A percentile compares a stretch with the other conserved stretches of the same genome.
These are phyloP conservation scores for Alternaria infectoria DNA, from an alignment of 2,329 filamentous ascomycete genomes.

Conservation along the genomic window DNA sequence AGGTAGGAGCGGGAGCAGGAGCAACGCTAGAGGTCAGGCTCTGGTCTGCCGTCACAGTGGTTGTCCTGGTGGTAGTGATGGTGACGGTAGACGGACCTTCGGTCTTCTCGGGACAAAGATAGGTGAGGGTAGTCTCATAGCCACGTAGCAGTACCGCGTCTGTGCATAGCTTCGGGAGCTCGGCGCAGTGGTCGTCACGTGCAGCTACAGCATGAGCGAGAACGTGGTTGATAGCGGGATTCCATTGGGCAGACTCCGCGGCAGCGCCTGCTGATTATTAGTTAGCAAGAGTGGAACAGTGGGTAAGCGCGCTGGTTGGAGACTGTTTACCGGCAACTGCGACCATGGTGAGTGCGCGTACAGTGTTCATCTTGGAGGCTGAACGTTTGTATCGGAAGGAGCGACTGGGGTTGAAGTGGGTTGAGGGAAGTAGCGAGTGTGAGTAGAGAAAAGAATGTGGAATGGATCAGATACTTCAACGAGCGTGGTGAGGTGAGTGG, in stretches of 20 bases:
- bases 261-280: slow-evolving; percentile 9
- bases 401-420: not conserved
- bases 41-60: slow-evolving; percentile 1
- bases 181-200: slow-evolving; percentile 14
- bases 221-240: slow-evolving; percentile 4
- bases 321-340: slow-evolving; percentile 16
- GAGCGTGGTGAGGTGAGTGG: slow-evolving; percentile 6
- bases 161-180: slow-evolving; percentile 30
- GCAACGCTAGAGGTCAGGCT: not conserved
- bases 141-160: slow-evolving; percentile 22
- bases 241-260: slow-evolving; percentile 11
- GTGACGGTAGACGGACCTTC: slow-evolving; percentile 18
- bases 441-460: not conserved
- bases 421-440: not conserved
- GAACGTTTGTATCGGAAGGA: not conserved
- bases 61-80: slow-evolving; percentile 25
- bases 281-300: not conserved
- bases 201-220: slow-evolving; percentile 5
- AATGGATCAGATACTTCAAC: not conserved
- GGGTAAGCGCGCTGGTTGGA: not conserved
- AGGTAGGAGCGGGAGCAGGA: not conserved
- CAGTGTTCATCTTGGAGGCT: slow-evolving; percentile 10
- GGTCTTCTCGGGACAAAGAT: slow-evolving; percentile 24
- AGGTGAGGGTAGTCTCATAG: slow-evolving; percentile 26
- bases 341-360: slow-evolving; percentile 14